Percentiles rank a stretch among this genome's conserved stretches.
phyloP scores from a whole-genome alignment of 768 basidiomycete genomes.

The Pleurotus djamor region DNA sequence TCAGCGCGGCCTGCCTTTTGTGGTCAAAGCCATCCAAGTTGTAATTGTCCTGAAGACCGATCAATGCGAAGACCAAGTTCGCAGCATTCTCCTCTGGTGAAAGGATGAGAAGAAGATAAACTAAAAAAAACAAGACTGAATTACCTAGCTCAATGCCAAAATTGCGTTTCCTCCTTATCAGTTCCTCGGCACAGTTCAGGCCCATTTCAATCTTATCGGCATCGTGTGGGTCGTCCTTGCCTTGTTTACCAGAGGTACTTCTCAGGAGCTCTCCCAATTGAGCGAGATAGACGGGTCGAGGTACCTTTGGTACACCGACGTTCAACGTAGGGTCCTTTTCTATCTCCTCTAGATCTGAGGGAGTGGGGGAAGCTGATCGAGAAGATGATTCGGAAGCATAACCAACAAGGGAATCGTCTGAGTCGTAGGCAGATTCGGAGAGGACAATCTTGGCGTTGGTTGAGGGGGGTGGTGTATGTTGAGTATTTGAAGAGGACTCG shows the following conservation, averaged over 20 bases:
- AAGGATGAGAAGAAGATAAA: not conserved
- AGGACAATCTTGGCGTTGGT: constrained; percentile 17
- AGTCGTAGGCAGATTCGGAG: constrained; percentile 50
- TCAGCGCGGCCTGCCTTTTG: constrained; percentile 74
- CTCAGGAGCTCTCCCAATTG: constrained; percentile 83
- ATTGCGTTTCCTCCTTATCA: constrained; percentile 79
- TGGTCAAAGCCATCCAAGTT: constrained; percentile 78
- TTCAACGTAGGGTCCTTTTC: constrained; percentile 83
- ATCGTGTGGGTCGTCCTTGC: constrained; percentile 58
- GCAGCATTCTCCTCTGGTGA: constrained; percentile 84
- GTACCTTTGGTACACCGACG: constrained; percentile 64
- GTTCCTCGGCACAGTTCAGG: constrained; percentile 71
- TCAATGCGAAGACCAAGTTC: constrained; percentile 69
- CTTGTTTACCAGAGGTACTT: constrained; percentile 45
- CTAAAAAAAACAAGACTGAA: not conserved
- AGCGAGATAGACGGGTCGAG: constrained; percentile 86
- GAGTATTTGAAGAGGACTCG: not conserved
- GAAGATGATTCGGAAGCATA: constrained; percentile 69
- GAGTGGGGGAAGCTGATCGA: constrained; percentile 79
- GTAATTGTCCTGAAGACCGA: constrained; percentile 80
- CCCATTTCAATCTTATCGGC: constrained; percentile 82
- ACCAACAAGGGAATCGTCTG: constrained; percentile 82
- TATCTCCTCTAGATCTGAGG: constrained; percentile 77
- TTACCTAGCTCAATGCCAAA: constrained; percentile 90
- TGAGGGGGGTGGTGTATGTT: constrained; percentile 1